These are phyloP conservation scores for Thoreauomyces humboldtii DNA, from an alignment of 192 early-diverging fungal species.

Conservation along the genomic window DNA sequence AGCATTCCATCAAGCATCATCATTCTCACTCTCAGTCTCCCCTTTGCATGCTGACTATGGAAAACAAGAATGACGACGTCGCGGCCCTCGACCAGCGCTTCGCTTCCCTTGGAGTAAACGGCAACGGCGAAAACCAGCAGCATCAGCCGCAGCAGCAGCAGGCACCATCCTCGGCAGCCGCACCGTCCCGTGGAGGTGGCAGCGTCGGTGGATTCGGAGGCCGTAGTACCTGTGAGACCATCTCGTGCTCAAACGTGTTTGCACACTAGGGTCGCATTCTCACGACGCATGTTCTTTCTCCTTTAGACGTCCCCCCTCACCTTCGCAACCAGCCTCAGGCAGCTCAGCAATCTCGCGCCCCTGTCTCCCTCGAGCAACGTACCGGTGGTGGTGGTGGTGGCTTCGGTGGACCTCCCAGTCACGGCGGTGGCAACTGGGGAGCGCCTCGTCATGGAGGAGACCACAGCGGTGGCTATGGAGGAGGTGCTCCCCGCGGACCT, in stretches of 20 bases:
- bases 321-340: neutral
- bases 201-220: neutral
- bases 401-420: neutral
- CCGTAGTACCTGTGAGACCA: neutral
- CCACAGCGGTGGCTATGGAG: neutral
- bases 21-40: too few species aligned
- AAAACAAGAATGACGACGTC: conserved; percentile 7
- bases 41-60: conserved; percentile 14
- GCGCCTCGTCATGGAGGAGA: neutral
- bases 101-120: conserved; percentile 14
- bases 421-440: neutral
- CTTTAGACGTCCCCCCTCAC: conserved; percentile 12
- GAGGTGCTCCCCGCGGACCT: neutral
- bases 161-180: neutral
- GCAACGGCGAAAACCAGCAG: conserved; percentile 13
- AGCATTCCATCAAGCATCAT: too few species aligned
- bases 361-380: neutral
- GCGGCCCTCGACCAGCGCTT: conserved; percentile 26
- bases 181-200: neutral
- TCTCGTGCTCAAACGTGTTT: neutral
- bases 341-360: neutral
- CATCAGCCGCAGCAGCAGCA: neutral
- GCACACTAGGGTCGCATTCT: neutral
- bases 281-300: neutral
- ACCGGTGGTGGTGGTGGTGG: neutral